Conservation (phyloP, 208 protist genomes). For the Strigomonas culicis region DNA sequence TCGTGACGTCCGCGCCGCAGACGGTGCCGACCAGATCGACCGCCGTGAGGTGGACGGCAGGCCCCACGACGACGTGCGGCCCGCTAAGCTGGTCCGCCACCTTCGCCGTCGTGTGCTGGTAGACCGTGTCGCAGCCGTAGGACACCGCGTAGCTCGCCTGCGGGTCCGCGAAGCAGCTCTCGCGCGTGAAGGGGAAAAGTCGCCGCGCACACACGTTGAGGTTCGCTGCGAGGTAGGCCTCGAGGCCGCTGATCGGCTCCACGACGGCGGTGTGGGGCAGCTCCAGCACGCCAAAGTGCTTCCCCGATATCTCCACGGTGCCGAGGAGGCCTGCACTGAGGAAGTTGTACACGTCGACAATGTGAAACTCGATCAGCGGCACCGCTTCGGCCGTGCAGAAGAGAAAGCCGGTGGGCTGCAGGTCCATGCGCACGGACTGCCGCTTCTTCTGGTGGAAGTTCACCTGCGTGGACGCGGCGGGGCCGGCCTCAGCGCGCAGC, state of each 20-base stretch:
- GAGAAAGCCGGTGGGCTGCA: slow-evolving; percentile 67
- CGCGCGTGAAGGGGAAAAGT: slow-evolving; percentile 77
- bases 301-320: slow-evolving; percentile 61
- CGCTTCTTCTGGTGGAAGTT: slow-evolving; percentile 41
- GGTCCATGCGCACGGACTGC: slow-evolving; percentile 68
- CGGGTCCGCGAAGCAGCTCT: slow-evolving; percentile 78
- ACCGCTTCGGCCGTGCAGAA: slow-evolving; percentile 70
- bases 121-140: slow-evolving; percentile 61
- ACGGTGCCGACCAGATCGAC: slow-evolving; percentile 52
- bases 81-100: slow-evolving; percentile 20
- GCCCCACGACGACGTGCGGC: slow-evolving; percentile 60
- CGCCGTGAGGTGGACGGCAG: slow-evolving; percentile 50
- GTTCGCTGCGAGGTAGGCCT: slow-evolving; percentile 75
- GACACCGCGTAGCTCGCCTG: slow-evolving; percentile 65
- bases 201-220: slow-evolving; percentile 68
- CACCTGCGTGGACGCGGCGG: slow-evolving; percentile 39
- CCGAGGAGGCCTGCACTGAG: slow-evolving; percentile 54
- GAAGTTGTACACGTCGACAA: slow-evolving; percentile 61
- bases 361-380: slow-evolving; percentile 67
- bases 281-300: slow-evolving; percentile 74
- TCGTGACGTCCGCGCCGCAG: slow-evolving; percentile 42
- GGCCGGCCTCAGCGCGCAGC: slow-evolving; percentile 35
- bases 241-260: slow-evolving; percentile 50
- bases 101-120: slow-evolving; percentile 54
- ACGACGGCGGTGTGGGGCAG: slow-evolving; percentile 41